Evolutionary conservation across 768 basidiomycete species (phyloP), one percentile per base, ranked within the genome.

Genomic region (Tephrocybe sp.): DNA sequence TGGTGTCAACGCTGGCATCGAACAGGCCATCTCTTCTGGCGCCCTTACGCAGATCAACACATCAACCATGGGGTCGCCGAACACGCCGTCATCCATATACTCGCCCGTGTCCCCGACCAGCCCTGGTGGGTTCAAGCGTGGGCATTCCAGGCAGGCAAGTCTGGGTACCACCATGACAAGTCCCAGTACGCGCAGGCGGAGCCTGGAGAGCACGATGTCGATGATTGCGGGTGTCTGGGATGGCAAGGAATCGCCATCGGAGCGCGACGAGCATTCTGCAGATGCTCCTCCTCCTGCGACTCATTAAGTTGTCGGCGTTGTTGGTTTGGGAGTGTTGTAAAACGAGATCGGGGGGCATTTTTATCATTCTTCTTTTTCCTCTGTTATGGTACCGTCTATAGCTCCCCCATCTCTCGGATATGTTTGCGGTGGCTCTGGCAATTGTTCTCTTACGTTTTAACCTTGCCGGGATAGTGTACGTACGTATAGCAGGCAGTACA

Each of bases 161-260:
- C 68, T 98, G 55, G 96, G 96, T 3, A 98, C 96, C 57, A 98
- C 95, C 57, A 88, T 86, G 83, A 96, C 95, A 45, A 90, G 87
- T 62, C 96, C 97, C 12, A 94, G 91, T 66, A 98, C 87, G 44
- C 75, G 97, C 57, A 75, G 96, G 69, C 75, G 96, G 66, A 92
- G 89, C 65, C 68, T 98, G 66, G 96, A 98, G 76, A 94, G 89
- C 66, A 98, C 97, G 46, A 93, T 95, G 77, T 87, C 87, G 55
- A 80, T 98, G 65, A 96, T 98, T 62, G 87, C 94, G 69, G 92
- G 92, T 59, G 96, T 89, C 5, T 84, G 87, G 69, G 94, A 96
- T 45, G 90, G 89, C 30, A 84, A 78, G 60, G 64, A 62, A 19
- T 33, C 50, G 45, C 54, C 61, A 39, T 59, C 65, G 33, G 72